A percentile compares a stretch with the other conserved stretches of the same genome.
Conservation (phyloP, 345 rosid genomes). For the Cardamine resedifolia region DNA sequence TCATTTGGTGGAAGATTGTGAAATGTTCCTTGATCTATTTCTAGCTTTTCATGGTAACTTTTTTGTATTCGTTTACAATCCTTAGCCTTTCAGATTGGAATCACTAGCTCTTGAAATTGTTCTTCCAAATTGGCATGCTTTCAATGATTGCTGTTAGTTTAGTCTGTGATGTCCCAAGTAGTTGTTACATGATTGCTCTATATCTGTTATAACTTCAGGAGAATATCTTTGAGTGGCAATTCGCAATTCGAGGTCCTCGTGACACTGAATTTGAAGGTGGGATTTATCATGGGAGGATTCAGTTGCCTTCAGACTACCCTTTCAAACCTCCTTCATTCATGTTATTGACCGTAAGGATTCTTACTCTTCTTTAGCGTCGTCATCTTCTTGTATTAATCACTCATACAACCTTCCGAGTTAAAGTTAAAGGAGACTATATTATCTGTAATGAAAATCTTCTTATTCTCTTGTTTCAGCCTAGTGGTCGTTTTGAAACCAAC, state of each 20-base stretch:
- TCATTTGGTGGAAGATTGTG: not conserved
- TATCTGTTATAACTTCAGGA: constrained; percentile 50
- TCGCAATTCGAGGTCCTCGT: constrained; percentile 80
- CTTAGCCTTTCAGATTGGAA: not conserved
- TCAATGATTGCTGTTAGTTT: not conserved
- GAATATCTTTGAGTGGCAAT: constrained; percentile 97
- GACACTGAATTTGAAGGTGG: constrained; percentile 96
- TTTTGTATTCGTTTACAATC: not conserved
- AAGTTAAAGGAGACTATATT: not conserved
- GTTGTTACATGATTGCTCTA: not conserved
- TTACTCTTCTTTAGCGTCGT: constrained; percentile 23
- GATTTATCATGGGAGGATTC: constrained; percentile 97
- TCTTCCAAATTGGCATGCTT: not conserved
- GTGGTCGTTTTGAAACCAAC: constrained; percentile 93
- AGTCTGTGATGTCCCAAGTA: not conserved
- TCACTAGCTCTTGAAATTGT: not conserved
- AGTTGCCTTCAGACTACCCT: constrained; percentile 90
- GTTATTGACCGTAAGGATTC: constrained; percentile 69
- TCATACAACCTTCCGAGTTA: not conserved
- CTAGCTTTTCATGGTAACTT: not conserved
- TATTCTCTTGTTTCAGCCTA: constrained; percentile 55
- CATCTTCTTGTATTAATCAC: not conserved
- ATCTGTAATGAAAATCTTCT: not conserved
- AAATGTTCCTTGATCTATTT: not conserved
- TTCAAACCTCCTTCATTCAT: constrained; percentile 98